Evolutionary conservation across 176 grass and related monocot species (phyloP), one percentile per base, ranked within the genome.

Genomic region (Hordeum marinum): DNA sequence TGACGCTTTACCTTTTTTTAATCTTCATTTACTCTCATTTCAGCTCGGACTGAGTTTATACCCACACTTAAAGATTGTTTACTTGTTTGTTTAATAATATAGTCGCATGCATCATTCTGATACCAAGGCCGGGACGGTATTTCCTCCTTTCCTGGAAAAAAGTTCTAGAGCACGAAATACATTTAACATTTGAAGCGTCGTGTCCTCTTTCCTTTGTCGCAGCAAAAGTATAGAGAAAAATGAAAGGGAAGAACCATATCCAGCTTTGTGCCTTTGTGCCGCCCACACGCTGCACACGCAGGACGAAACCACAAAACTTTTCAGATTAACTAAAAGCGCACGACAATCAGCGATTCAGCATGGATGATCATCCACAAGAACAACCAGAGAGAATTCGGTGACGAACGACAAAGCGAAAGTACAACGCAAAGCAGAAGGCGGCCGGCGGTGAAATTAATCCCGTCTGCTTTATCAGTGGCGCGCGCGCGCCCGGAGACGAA

Each of bases 261-360:
- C 82, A 75, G 9, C 76, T 81, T 76, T 45, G 15, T 54, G 61
- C 61, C 32, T 34, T 34, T 34, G 32, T 3, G 32, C 31, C 81
- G 31, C 4, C 54, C 52, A 25, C 39, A 69, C 57, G 69, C 39
- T 31, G 27, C 70, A 69, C 48, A 81, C 17, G 8, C 68, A 80
- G 68, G 82, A 80, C 35, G 80, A 59, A 88, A 41, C 12, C 45
- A 8, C 17, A 64, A 8, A 26, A 14, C 32, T 63, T 88, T 79
- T 45, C 45, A 7, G 34, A 59, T 59, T 59, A 71, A 24, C 42
- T 4, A 71, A 21, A 69, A 68, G 66, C 64, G 26, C 76, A 25
- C 23, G 15, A 32, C 15, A 65, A 84, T 73, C 11, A 42, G 60
- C 45, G 11, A 34, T 34, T 34, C 32, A 34, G 32, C 32, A 34